Percentiles rank a stretch among this genome's conserved stretches.
These are phyloP conservation scores for Globisporangium alternatum DNA, from an alignment of 352 stramenopile genomes.

Conservation along the genomic window DNA sequence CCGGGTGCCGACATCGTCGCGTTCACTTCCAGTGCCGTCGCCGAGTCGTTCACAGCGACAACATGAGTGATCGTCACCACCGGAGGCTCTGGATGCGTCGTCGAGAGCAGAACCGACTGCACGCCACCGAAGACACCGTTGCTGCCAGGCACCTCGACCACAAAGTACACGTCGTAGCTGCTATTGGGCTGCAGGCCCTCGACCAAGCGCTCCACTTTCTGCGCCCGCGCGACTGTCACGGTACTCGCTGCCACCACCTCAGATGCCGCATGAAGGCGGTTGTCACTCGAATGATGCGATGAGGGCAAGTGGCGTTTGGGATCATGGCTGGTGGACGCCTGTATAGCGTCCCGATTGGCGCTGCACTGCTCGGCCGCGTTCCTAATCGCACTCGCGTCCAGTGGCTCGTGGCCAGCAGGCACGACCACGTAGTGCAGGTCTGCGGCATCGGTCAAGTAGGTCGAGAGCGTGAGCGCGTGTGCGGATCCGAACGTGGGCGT, in stretches of 20 bases:
- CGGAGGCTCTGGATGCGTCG: slow-evolving; percentile 52
- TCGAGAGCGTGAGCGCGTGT: slow-evolving; percentile 60
- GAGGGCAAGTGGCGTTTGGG: not conserved
- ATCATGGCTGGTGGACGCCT: not conserved
- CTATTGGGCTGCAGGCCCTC: slow-evolving; percentile 45
- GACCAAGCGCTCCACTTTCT: slow-evolving; percentile 53
- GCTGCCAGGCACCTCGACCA: slow-evolving; percentile 69
- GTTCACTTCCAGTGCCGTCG: slow-evolving; percentile 30
- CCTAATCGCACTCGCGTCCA: slow-evolving; percentile 55
- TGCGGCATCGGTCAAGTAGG: slow-evolving; percentile 64
- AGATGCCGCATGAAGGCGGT: not conserved
- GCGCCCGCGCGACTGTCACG: slow-evolving; percentile 35
- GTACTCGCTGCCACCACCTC: slow-evolving; percentile 34
- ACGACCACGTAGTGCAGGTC: slow-evolving; percentile 75
- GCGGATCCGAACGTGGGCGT: slow-evolving; percentile 37
- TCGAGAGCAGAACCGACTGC: slow-evolving; percentile 55
- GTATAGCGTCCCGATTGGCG: not conserved
- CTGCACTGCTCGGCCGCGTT: slow-evolving; percentile 27
- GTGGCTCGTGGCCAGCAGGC: slow-evolving; percentile 25
- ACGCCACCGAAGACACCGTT: slow-evolving; percentile 78
- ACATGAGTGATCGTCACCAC: slow-evolving; percentile 21
- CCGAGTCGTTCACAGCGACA: slow-evolving; percentile 32
- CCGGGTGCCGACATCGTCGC: slow-evolving; percentile 38
- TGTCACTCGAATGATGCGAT: not conserved
- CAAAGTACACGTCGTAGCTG: slow-evolving; percentile 84